Evolutionary conservation across 108 stramenopile species (phyloP), one percentile per base, ranked within the genome.

Genomic region (Nitzschia sp.): DNA sequence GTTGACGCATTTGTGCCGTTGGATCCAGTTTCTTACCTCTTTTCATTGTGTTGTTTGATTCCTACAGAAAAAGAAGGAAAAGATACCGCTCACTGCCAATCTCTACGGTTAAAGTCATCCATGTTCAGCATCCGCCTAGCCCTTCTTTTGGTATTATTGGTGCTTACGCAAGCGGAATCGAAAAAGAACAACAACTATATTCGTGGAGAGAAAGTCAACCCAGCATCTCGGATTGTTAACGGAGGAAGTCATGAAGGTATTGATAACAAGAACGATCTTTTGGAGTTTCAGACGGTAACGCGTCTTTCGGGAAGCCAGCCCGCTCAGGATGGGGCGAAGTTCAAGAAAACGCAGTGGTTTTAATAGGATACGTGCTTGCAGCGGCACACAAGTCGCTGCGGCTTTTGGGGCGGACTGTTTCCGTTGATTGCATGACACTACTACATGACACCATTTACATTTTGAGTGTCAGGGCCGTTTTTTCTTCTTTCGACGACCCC

Each of bases 211-310:
- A 35, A 17, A 30, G 49, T 71, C 26, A 62, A 45, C 30, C 70
- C 70, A 26, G 70, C 70, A 11, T 71, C 70, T 0, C 31, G 66
- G 31, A 66, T 30, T 45, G 35, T 53, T 36, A 68, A 56, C 21
- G 30, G 51, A 24, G 31, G 29, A 29, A 53, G 54, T 54, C 26
- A 29, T 49, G 31, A 23, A 26, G 29, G 65, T 5, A 30, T 2
- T 32, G 57, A 46, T 45, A 60, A 47, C 24, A 59, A 60, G 42
- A 59, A 62, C 23, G 48, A 54, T 31, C 47, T 71, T 21, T 51
- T 71, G 25, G 70, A 71, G 49, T 71, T 62, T 38, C 70, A 62
- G 26, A 32, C 60, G 13, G 70, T 62, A 21, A 71, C 33, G 35
- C 59, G 49, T 13, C 24, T 71, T 26, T 38, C 70, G 1, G 70